phyloP scores from a whole-genome alignment of 192 early-diverging fungal species.

The Coemansia sp. region DNA sequence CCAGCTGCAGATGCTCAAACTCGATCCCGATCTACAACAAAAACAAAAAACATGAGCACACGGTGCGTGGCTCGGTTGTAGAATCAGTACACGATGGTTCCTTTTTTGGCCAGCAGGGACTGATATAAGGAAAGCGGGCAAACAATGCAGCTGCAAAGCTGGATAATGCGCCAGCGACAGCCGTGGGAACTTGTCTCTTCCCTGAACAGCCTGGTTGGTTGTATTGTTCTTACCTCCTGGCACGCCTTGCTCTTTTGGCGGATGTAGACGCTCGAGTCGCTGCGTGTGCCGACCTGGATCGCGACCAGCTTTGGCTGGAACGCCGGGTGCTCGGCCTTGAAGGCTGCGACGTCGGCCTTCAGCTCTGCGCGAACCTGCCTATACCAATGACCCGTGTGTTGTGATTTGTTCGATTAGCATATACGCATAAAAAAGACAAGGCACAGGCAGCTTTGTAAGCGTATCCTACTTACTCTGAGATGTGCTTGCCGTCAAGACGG shows the following conservation, averaged over 20 bases:
- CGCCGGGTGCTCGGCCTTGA: constrained; percentile 63
- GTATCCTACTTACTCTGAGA: neutral
- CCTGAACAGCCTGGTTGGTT: neutral
- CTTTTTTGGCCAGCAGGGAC: too few species aligned
- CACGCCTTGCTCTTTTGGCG: constrained; percentile 91
- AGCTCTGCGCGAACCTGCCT: constrained; percentile 66
- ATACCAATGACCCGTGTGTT: neutral
- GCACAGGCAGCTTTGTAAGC: too few species aligned
- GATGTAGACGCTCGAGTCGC: constrained; percentile 94
- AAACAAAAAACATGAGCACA: neutral
- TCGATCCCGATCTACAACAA: constrained; percentile 69
- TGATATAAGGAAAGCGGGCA: neutral
- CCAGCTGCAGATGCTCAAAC: constrained; percentile 71
- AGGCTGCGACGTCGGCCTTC: constrained; percentile 65
- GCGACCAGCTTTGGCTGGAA: constrained; percentile 86
- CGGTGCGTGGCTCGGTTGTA: neutral
- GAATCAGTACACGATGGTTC: neutral
- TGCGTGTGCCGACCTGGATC: constrained; percentile 89
- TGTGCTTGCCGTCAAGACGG: constrained; percentile 8
- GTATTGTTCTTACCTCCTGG: constrained; percentile 56
- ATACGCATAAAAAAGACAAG: neutral
- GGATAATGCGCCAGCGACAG: neutral
- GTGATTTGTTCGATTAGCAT: neutral
- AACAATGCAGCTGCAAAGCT: neutral
- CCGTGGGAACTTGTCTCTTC: neutral